phyloP scores from a whole-genome alignment of 257 asterid species.

The Euphrasia confusa region DNA sequence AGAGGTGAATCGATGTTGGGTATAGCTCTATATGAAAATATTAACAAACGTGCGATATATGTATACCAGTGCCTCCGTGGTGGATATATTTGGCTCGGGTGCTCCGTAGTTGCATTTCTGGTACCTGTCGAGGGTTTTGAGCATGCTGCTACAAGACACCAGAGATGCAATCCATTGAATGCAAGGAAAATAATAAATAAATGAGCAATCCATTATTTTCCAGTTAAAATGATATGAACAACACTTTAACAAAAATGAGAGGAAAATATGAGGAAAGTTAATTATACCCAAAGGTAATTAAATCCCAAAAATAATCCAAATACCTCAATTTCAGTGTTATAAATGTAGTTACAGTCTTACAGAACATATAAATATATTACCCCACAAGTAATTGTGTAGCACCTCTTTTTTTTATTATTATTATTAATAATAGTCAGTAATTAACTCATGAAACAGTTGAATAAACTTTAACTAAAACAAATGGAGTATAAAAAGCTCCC shows the following conservation, averaged over 20 bases:
- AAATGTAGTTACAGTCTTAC: background rate
- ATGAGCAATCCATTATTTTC: too few species aligned
- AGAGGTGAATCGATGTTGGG: too few species aligned
- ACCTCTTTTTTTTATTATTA: background rate
- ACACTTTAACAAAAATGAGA: constrained; percentile 10
- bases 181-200: background rate
- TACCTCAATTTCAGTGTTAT: constrained; percentile 14
- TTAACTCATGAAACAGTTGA: background rate
- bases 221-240: background rate
- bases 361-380: background rate
- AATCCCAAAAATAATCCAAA: constrained; percentile 16
- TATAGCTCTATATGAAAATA: too few species aligned
- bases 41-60: too few species aligned
- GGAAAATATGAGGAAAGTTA: background rate
- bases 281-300: constrained; percentile 1
- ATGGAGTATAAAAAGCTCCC: constrained; percentile 10
- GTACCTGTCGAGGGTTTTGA: constrained; percentile 90
- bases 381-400: constrained; percentile 27
- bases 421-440: constrained; percentile 18
- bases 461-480: constrained; percentile 18
- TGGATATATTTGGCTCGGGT: constrained; percentile 76
- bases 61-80: constrained; percentile 86
- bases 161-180: constrained; percentile 23
- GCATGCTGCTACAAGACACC: constrained; percentile 68
- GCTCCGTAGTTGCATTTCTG: constrained; percentile 98